Conservation (phyloP, 1,284 basidiomycete genomes). For the Flammula alnicola region DNA sequence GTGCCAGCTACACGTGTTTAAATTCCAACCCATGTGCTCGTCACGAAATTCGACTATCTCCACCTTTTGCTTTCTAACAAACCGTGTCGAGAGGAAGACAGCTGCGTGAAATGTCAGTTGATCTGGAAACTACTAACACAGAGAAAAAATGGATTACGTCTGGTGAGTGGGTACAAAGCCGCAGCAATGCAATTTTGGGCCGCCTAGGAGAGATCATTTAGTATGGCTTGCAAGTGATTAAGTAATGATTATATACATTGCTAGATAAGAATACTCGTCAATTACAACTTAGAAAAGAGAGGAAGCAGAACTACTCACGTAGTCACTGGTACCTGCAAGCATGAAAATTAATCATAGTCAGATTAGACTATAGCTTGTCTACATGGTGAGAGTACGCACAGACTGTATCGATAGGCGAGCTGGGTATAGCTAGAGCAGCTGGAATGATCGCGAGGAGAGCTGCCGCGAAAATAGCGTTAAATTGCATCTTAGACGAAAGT, state of each 20-base stretch:
- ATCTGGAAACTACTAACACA: not conserved
- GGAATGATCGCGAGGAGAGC: conserved; percentile 8
- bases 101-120: not conserved
- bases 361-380: not conserved
- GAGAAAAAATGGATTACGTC: conserved; percentile 6
- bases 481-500: conserved; percentile 21
- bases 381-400: conserved; percentile 4
- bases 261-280: conserved; percentile 4
- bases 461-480: conserved; percentile 10
- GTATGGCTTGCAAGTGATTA: not conserved
- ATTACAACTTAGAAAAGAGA: not conserved
- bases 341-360: not conserved
- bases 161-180: conserved; percentile 19
- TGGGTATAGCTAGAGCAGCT: conserved; percentile 12
- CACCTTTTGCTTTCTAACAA: not conserved
- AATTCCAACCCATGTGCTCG: no score
- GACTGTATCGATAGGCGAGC: conserved; percentile 7
- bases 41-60: no score
- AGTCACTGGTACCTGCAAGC: conserved; percentile 13
- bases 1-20: no score
- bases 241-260: conserved; percentile 14
- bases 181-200: conserved; percentile 19
- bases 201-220: no score
- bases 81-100: conserved; percentile 15
- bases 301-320: conserved; percentile 12